A percentile compares a stretch with the other conserved stretches of the same genome.
Evolutionary conservation across 2,329 filamentous ascomycete genomes (phyloP).

Genomic region (Curvularia hawaiiensis): DNA sequence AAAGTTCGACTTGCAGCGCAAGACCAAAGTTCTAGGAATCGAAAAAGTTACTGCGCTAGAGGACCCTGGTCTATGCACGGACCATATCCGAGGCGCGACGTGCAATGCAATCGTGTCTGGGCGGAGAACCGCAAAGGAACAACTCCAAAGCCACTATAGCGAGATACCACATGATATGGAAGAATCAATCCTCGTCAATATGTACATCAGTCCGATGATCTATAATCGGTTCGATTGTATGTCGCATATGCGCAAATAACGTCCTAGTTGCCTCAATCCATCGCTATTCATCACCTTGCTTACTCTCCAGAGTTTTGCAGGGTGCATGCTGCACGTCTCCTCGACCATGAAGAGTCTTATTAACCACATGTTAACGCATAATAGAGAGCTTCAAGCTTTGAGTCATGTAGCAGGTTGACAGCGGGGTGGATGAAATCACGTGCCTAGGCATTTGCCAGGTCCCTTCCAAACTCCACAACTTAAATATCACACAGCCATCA

Average conservation of each 20-base stretch:
- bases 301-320: no score
- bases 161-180: not conserved
- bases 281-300: no score
- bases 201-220: no score
- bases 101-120: not conserved
- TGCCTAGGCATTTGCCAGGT: not conserved
- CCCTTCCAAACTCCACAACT: not conserved
- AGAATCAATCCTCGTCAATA: not conserved
- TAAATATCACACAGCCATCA: not conserved
- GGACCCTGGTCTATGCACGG: conserved; percentile 9
- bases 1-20: conserved; percentile 14
- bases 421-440: not conserved
- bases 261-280: no score
- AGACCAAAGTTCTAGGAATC: conserved; percentile 9
- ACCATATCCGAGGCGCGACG: conserved; percentile 2
- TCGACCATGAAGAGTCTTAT: no score
- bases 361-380: not conserved
- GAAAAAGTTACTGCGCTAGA: conserved; percentile 18
- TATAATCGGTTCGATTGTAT: no score
- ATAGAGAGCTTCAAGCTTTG: not conserved
- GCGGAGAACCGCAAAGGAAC: not conserved
- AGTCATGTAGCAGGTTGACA: not conserved
- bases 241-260: no score
- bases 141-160: not conserved
- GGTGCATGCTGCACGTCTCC: no score